Percentiles rank a stretch among this genome's conserved stretches.
Conservation (phyloP, 495 filamentous ascomycete species). For the Saxophila tyrrhenica region DNA sequence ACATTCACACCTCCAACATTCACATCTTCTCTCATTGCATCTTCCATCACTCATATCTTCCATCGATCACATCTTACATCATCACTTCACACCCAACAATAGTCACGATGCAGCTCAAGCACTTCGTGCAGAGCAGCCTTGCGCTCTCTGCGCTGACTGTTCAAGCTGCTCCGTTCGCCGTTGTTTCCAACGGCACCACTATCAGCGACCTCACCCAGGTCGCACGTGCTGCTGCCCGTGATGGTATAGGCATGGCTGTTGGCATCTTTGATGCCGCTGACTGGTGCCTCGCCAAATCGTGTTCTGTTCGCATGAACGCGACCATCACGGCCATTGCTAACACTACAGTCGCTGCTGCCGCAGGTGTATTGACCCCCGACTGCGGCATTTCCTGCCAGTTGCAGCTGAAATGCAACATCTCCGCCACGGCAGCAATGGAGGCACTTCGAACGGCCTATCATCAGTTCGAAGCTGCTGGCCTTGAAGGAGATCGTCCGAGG, state of each 20-base stretch:
- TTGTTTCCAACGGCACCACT: neutral
- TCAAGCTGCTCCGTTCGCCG: neutral
- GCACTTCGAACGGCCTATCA: neutral
- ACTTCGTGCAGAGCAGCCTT: neutral
- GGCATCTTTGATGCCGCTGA: neutral
- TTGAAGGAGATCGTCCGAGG: no score
- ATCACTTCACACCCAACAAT: no score
- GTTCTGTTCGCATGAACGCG: neutral
- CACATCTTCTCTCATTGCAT: no score
- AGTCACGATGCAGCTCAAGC: neutral
- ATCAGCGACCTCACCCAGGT: neutral
- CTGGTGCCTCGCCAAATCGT: neutral
- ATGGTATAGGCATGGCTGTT: neutral
- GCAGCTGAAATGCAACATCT: neutral
- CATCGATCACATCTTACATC: no score
- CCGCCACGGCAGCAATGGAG: neutral
- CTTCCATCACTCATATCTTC: no score
- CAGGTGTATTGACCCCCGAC: neutral
- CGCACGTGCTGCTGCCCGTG: neutral
- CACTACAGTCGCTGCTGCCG: neutral
- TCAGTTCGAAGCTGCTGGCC: no score
- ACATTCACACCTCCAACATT: no score
- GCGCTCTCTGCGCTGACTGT: neutral
- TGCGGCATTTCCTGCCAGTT: neutral
- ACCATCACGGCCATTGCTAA: neutral